Percentiles rank a stretch among this genome's conserved stretches.
Evolutionary conservation across 768 basidiomycete species (phyloP).

Genomic region (Termitomyces sp.): DNA sequence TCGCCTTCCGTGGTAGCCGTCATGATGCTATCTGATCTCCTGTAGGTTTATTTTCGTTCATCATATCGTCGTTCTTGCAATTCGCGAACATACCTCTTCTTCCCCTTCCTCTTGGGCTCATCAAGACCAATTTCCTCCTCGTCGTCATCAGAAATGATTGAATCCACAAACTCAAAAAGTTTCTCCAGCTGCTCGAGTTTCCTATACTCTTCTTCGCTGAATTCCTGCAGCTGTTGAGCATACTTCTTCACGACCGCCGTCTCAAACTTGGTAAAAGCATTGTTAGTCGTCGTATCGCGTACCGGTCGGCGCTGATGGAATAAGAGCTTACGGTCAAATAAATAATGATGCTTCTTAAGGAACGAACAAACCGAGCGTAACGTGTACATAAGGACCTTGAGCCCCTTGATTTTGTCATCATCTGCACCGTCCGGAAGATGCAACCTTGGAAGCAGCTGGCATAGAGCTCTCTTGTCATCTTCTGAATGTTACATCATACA

Average conservation of each 20-base stretch:
- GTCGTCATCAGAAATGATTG: constrained; percentile 63
- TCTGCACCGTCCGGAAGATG: constrained; percentile 68
- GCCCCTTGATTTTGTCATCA: constrained; percentile 57
- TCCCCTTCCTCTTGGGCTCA: constrained; percentile 35
- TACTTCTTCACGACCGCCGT: constrained; percentile 62
- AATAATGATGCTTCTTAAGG: not conserved
- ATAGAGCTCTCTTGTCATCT: constrained; percentile 61
- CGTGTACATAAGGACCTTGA: constrained; percentile 58
- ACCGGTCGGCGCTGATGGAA: constrained; percentile 31
- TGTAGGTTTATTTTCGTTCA: constrained; percentile 17
- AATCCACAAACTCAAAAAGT: constrained; percentile 67
- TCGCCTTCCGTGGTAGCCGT: constrained; percentile 36
- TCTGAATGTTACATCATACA: constrained; percentile 32
- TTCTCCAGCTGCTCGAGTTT: constrained; percentile 57
- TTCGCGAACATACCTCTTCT: constrained; percentile 34
- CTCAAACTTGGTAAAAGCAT: constrained; percentile 71
- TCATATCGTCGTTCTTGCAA: not conserved
- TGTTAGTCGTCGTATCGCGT: constrained; percentile 54
- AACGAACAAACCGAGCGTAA: constrained; percentile 43
- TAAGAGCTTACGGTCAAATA: not conserved
- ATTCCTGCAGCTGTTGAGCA: constrained; percentile 60
- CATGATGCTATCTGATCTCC: constrained; percentile 54
- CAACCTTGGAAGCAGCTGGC: constrained; percentile 57
- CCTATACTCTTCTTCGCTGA: constrained; percentile 67
- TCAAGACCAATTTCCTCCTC: constrained; percentile 40